These are phyloP conservation scores for Wickerhamiella qilinensis DNA, from an alignment of 805 yeast genomes.

Conservation along the genomic window DNA sequence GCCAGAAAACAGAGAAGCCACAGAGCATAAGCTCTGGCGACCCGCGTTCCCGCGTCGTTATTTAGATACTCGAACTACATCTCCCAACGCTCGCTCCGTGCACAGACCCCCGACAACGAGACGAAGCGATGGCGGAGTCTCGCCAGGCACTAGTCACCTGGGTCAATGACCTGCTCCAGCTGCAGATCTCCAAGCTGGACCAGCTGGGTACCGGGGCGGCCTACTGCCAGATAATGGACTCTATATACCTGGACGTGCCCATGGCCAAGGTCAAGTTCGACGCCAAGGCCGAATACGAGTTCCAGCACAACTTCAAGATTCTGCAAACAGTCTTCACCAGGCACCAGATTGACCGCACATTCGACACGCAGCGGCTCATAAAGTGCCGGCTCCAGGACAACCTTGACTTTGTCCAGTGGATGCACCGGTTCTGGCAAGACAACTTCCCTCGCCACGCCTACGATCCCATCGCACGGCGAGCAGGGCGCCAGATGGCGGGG, in stretches of 20 bases:
- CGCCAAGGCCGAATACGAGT: constrained; percentile 59
- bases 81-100: too few species aligned
- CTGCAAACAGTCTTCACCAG: constrained; percentile 65
- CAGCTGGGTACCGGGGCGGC: constrained; percentile 95
- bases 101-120: too few species aligned
- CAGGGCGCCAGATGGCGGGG: constrained; percentile 13
- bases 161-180: constrained; percentile 57
- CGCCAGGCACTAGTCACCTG: constrained; percentile 71
- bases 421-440: constrained; percentile 68
- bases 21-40: too few species aligned
- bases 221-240: constrained; percentile 81
- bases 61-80: too few species aligned
- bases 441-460: constrained; percentile 52
- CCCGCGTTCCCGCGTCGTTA: too few species aligned
- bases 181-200: constrained; percentile 64
- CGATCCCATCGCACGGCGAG: constrained; percentile 50
- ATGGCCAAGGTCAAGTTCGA: constrained; percentile 62
- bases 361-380: constrained; percentile 67
- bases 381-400: constrained; percentile 90
- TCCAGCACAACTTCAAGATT: constrained; percentile 64
- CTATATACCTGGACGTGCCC: constrained; percentile 69
- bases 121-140: constrained; percentile 29
- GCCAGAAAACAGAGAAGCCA: too few species aligned
- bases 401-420: constrained; percentile 87
- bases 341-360: constrained; percentile 52